These are phyloP conservation scores for Coniferiporia sulphurascens DNA, from an alignment of 1,284 basidiomycete species.

Conservation along the genomic window DNA sequence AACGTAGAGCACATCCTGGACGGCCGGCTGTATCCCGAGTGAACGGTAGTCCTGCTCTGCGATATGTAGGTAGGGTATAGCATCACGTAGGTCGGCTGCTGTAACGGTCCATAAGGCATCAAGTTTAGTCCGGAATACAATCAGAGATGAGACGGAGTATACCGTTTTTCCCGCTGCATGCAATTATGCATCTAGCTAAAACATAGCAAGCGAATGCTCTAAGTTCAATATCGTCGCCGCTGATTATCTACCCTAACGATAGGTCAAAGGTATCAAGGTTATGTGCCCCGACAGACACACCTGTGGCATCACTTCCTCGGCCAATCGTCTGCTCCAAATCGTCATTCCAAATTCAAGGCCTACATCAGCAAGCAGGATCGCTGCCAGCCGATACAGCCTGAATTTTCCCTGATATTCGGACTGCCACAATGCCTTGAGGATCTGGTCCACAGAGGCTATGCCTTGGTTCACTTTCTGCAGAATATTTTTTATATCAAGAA, in stretches of 20 bases:
- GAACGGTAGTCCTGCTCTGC: slow-evolving; percentile 59
- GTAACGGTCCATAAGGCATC: slow-evolving; percentile 1
- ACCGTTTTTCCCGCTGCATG: slow-evolving; percentile 26
- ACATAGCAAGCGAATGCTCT: slow-evolving; percentile 70
- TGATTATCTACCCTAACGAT: slow-evolving; percentile 48
- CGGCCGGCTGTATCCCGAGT: slow-evolving; percentile 53
- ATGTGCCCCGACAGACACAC: slow-evolving; percentile 31
- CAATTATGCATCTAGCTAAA: slow-evolving; percentile 67
- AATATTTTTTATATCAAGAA: slow-evolving; percentile 1
- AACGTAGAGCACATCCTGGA: slow-evolving; percentile 65
- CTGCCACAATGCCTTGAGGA: slow-evolving; percentile 70
- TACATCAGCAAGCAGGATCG: slow-evolving; percentile 69
- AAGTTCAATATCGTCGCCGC: slow-evolving; percentile 66
- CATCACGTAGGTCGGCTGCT: slow-evolving; percentile 48
- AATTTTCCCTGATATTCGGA: slow-evolving; percentile 72
- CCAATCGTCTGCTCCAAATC: slow-evolving; percentile 51
- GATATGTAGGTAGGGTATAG: slow-evolving; percentile 52
- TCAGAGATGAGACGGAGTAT: background rate
- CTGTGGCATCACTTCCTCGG: slow-evolving; percentile 78
- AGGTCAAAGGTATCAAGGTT: background rate
- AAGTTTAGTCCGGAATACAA: background rate
- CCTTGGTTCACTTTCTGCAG: slow-evolving; percentile 48
- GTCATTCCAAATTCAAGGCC: slow-evolving; percentile 73
- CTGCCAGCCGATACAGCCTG: slow-evolving; percentile 58
- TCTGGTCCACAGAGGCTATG: slow-evolving; percentile 53